Conservation (phyloP, 2,329 filamentous ascomycete species). For the Lojkania enalia region DNA sequence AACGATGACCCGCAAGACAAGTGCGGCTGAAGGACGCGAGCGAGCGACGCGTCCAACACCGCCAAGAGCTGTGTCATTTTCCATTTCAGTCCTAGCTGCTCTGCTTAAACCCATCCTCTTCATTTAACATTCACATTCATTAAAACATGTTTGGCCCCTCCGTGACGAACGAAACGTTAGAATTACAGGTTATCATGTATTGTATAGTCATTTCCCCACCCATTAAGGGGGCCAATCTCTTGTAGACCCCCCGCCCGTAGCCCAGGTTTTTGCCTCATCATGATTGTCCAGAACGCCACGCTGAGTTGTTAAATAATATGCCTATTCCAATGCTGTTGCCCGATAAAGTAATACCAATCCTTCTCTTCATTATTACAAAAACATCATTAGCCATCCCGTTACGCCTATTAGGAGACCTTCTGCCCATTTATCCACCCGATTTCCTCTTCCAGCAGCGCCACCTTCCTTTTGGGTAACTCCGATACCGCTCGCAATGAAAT, state of each 20-base stretch:
- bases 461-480: constrained; percentile 23
- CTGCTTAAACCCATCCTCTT: no score
- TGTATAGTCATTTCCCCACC: no score
- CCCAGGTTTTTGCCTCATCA: background rate
- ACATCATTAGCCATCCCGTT: constrained; percentile 33
- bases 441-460: constrained; percentile 8
- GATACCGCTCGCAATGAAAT: constrained; percentile 34
- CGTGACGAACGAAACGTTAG: no score
- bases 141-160: no score
- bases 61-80: no score
- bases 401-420: constrained; percentile 30
- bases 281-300: background rate
- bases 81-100: no score
- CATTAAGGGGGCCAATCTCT: background rate
- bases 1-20: no score
- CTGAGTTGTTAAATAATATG: background rate
- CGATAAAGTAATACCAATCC: no score
- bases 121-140: no score
- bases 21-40: no score
- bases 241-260: background rate
- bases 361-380: constrained; percentile 23
- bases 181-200: no score
- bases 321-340: background rate
- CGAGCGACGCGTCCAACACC: no score
- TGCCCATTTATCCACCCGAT: constrained; percentile 28